Conservation (phyloP, 208 protist species). For the Acanthamoeba quina region DNA sequence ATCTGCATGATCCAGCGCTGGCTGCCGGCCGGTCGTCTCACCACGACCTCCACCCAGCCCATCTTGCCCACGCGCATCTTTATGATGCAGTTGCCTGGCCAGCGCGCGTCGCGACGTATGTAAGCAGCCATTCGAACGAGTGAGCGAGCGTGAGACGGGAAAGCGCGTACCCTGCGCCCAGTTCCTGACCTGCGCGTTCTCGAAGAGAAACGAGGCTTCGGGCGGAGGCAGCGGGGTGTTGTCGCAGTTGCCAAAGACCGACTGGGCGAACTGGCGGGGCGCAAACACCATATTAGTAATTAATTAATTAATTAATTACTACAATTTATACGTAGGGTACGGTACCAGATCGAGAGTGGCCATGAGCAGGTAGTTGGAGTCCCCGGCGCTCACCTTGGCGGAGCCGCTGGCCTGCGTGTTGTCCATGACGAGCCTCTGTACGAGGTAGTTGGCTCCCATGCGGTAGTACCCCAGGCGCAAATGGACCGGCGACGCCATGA, state of each 20-base stretch:
- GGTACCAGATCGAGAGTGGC: constrained; percentile 71
- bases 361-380: constrained; percentile 25
- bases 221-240: not conserved
- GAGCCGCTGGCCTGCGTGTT: not conserved
- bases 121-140: not conserved
- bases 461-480: constrained; percentile 55
- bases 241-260: constrained; percentile 63
- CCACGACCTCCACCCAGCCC: constrained; percentile 59
- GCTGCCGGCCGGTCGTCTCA: constrained; percentile 9
- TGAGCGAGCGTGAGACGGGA: not conserved
- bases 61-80: constrained; percentile 48
- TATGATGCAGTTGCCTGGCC: constrained; percentile 51
- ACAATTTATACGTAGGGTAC: too few relatives aligned
- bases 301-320: too few relatives aligned
- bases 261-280: constrained; percentile 30
- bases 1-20: constrained; percentile 65
- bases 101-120: not conserved
- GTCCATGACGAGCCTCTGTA: constrained; percentile 11
- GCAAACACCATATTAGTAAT: not conserved
- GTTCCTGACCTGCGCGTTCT: not conserved
- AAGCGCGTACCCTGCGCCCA: constrained; percentile 36
- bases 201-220: constrained; percentile 15
- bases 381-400: too few relatives aligned
- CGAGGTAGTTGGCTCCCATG: constrained; percentile 46
- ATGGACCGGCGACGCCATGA: constrained; percentile 25